These are phyloP conservation scores for Nicotiana tabacum DNA, from an alignment of 257 asterid species.

Conservation along the genomic window DNA sequence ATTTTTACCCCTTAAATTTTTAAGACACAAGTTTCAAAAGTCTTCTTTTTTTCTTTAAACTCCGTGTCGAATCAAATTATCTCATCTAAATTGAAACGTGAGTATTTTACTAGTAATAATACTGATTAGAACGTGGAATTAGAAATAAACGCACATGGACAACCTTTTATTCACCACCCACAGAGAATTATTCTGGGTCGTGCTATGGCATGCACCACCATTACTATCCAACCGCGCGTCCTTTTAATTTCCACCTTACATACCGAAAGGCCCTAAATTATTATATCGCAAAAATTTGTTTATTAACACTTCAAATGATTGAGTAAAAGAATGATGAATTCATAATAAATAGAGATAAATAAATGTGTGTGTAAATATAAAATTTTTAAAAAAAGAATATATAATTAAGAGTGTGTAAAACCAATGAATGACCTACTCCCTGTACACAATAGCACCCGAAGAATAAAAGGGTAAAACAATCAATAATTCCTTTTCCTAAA, in stretches of 20 bases:
- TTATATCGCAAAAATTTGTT: background rate
- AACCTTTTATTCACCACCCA: background rate
- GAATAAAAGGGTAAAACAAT: background rate
- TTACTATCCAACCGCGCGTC: background rate
- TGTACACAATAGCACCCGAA: background rate
- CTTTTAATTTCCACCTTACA: background rate
- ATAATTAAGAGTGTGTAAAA: background rate
- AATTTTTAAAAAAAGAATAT: background rate
- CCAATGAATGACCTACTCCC: background rate
- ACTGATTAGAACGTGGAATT: background rate
- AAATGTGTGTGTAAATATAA: background rate
- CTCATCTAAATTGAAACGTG: too few relatives aligned
- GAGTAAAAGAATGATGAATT: background rate
- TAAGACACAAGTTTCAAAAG: too few relatives aligned
- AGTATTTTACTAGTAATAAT: background rate
- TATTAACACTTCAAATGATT: background rate
- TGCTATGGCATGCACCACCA: background rate
- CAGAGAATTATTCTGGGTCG: background rate
- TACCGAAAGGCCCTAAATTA: background rate
- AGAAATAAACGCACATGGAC: background rate
- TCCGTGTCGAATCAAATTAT: too few relatives aligned
- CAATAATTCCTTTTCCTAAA: background rate
- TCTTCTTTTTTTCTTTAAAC: too few relatives aligned
- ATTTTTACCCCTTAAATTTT: too few relatives aligned
- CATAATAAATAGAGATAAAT: background rate